Conservation (phyloP, 2,329 filamentous ascomycete genomes). For the Aspergillus latus region DNA sequence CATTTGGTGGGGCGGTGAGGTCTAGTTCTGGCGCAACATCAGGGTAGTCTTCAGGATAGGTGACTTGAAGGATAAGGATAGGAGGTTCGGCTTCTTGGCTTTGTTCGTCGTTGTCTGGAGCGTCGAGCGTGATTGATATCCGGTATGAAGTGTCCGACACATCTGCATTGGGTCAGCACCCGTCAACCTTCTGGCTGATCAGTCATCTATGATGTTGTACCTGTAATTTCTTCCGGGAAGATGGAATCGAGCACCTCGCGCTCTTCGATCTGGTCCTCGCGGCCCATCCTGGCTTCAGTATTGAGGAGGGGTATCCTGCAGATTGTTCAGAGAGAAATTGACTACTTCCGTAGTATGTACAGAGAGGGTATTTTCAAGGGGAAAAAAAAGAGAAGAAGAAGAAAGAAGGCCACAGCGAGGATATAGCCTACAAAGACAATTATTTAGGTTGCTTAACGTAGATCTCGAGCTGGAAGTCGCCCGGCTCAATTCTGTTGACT, state of each 20-base stretch:
- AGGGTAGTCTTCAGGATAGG: conserved; percentile 87
- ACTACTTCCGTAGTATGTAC: not conserved
- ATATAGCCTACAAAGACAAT: not conserved
- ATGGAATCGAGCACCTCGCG: conserved; percentile 97
- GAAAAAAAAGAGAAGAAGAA: too few relatives aligned
- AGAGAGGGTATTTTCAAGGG: not conserved
- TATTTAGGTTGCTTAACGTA: not conserved
- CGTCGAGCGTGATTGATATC: conserved; percentile 80
- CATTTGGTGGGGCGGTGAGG: conserved; percentile 70
- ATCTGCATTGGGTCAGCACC: conserved; percentile 53
- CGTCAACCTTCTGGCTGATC: not conserved
- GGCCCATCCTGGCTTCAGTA: conserved; percentile 42
- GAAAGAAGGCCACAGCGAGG: not conserved
- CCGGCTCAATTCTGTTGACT: conserved; percentile 16
- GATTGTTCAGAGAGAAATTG: not conserved
- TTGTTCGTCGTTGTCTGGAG: conserved; percentile 61
- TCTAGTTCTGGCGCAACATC: conserved; percentile 83
- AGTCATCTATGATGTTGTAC: conserved; percentile 47
- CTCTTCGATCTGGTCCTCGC: conserved; percentile 92
- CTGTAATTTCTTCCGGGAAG: conserved; percentile 95
- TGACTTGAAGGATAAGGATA: conserved; percentile 76
- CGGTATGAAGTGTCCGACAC: conserved; percentile 87
- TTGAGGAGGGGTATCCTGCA: conserved; percentile 31
- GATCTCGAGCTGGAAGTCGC: conserved; percentile 8
- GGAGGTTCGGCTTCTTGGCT: conserved; percentile 60